phyloP scores from a whole-genome alignment of 331 rosid genomes.

The Rhamnella rubrinervis region DNA sequence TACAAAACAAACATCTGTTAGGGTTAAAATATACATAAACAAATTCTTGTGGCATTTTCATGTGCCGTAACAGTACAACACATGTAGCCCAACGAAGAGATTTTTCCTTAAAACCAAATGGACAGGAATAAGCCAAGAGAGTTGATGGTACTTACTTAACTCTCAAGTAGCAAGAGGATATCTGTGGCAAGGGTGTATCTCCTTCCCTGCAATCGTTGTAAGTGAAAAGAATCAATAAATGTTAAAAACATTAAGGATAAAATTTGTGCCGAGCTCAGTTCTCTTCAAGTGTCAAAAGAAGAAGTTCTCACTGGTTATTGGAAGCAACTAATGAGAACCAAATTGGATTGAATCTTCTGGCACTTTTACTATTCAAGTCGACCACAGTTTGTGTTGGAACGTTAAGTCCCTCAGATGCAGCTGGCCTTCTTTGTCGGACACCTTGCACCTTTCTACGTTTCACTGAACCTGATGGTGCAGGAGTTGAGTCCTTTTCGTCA shows the following conservation, averaged over 20 bases:
- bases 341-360: conserved; percentile 17
- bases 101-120: not conserved
- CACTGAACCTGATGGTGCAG: conserved; percentile 17
- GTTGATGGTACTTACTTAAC: conserved; percentile 47
- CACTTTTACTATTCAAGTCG: conserved; percentile 16
- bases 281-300: conserved; percentile 7
- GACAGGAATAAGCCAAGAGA: conserved; percentile 4
- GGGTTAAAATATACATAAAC: too few relatives aligned
- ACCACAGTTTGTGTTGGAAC: conserved; percentile 29
- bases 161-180: conserved; percentile 50
- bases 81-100: too few relatives aligned
- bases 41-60: too few relatives aligned
- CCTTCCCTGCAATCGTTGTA: conserved; percentile 38
- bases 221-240: conserved; percentile 19
- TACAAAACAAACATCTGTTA: too few relatives aligned
- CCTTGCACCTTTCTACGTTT: conserved; percentile 18
- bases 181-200: conserved; percentile 49
- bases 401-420: conserved; percentile 28
- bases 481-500: conserved; percentile 17
- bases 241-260: not conserved
- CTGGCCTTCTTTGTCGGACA: conserved; percentile 20
- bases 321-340: conserved; percentile 74
- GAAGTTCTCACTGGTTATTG: conserved; percentile 39
- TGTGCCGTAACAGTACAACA: too few relatives aligned
- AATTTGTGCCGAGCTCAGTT: conserved; percentile 11